Evolutionary conservation across 306 rosid genomes (phyloP).

Genomic region (Astragalus membranaceus): DNA sequence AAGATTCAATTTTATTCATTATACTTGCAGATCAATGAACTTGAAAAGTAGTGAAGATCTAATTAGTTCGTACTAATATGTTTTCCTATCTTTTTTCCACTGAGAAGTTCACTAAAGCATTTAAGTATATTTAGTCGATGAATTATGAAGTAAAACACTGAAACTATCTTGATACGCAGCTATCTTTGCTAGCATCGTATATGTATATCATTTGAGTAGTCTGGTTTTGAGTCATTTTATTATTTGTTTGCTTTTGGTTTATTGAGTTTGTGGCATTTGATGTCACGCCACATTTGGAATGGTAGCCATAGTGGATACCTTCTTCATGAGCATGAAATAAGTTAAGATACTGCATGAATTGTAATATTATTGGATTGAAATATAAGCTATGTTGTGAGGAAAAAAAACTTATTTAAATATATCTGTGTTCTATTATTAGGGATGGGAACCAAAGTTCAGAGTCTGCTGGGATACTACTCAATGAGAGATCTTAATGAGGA

Average conservation of each 20-base stretch:
- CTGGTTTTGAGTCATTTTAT: neutral
- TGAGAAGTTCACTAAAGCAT: neutral
- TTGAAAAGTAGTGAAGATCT: neutral
- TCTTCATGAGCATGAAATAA: slow-evolving; percentile 6
- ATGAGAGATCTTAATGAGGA: slow-evolving; percentile 95
- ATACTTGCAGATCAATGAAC: neutral
- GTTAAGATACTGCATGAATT: slow-evolving; percentile 11
- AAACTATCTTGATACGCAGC: neutral
- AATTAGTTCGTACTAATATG: neutral
- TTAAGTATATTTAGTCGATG: slow-evolving; percentile 4
- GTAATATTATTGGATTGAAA: neutral
- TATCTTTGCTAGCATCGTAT: neutral
- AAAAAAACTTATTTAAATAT: slow-evolving; percentile 1
- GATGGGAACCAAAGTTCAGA: slow-evolving; percentile 98
- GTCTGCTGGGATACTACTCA: slow-evolving; percentile 66
- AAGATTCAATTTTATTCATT: slow-evolving; percentile 15
- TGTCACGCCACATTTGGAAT: slow-evolving; percentile 1
- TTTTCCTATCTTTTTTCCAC: neutral
- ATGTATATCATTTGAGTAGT: neutral
- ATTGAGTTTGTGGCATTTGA: slow-evolving; percentile 9
- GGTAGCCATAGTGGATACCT: neutral
- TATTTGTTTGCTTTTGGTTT: neutral
- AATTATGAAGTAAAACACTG: neutral
- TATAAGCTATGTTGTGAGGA: neutral
- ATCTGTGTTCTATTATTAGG: slow-evolving; percentile 39